Evolutionary conservation across 768 basidiomycete species (phyloP), one percentile per base, ranked within the genome.

Genomic region (Plicaturopsis crispa): DNA sequence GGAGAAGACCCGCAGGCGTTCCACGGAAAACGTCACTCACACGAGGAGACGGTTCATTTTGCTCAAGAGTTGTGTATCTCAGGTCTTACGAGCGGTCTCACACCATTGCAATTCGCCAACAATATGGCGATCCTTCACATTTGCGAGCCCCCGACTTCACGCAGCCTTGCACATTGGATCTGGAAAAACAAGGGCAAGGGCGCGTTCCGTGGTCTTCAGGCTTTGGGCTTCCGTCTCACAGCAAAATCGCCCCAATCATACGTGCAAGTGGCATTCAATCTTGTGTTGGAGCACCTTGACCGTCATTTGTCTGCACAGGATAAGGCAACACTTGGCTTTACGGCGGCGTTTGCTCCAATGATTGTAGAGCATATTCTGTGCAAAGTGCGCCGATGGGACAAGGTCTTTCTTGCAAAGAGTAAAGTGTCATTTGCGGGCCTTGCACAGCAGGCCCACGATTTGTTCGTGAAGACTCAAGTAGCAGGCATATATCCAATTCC

Each of bases 341-440:
- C n/a, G n/a, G n/a, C n/a, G n/a, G n/a, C n/a, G n/a, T 45, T 45
- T 21, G 23, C 31, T 1, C n/a, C 39, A 0, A 50, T 48, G 2
- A 45, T 46, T 31, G 31, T 28, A 1, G 47, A 50, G 26, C 49
- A 50, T 17, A 22, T 48, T 4, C 36, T 48, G 1, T 50, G 49
- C 47, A 50, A 50, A 20, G 17, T 44, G 4, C 20, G 23, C 5
- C 40, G 44, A 1, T 50, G 49, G 49, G n/a, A n/a, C n/a, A n/a
- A n/a, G n/a, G n/a, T n/a, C n/a, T n/a, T n/a, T n/a, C n/a, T n/a
- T n/a, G n/a, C n/a, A n/a, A n/a, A n/a, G n/a, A n/a, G n/a, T n/a
- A n/a, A n/a, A n/a, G n/a, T n/a, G n/a, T n/a, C n/a, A n/a, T n/a
- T n/a, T n/a, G n/a, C n/a, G n/a, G n/a, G n/a, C n/a, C n/a, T n/a